These are phyloP conservation scores for Phialophora expanda DNA, from an alignment of 2,329 filamentous ascomycete species.

Conservation along the genomic window DNA sequence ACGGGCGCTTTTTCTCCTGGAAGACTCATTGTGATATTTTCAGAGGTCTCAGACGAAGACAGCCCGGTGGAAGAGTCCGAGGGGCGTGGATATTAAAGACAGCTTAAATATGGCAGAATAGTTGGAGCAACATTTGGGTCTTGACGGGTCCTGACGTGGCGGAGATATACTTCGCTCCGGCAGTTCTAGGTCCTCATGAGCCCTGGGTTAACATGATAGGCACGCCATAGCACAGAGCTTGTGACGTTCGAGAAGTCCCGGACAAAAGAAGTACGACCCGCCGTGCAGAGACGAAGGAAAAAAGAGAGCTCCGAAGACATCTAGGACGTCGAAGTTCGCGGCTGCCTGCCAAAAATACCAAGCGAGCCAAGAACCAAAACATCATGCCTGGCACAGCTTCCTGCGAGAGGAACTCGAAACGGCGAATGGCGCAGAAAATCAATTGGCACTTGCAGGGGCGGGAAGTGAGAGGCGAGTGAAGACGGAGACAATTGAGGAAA, in stretches of 20 bases:
- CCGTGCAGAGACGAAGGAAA: background rate
- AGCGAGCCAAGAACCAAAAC: background rate
- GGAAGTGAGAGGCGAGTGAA: background rate
- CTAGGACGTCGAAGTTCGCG: background rate
- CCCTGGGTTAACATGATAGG: background rate
- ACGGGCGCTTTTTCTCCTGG: slow-evolving; percentile 13
- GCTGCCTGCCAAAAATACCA: background rate
- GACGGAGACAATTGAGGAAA: no score
- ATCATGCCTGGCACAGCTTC: background rate
- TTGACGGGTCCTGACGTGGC: background rate
- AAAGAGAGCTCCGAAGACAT: background rate
- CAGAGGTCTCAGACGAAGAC: background rate
- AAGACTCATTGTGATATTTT: slow-evolving; percentile 20
- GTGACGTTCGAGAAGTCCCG: background rate
- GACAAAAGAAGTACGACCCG: background rate
- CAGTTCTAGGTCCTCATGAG: background rate
- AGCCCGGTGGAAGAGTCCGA: background rate
- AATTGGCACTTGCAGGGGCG: background rate
- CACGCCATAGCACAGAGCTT: background rate
- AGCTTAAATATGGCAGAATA: background rate
- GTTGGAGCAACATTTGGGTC: background rate
- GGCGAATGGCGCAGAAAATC: background rate
- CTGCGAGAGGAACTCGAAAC: background rate
- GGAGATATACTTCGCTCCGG: background rate
- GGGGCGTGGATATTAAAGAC: background rate